These are phyloP conservation scores for Pontederia crassipes DNA, from an alignment of 176 grass and related monocot genomes.

Conservation along the genomic window DNA sequence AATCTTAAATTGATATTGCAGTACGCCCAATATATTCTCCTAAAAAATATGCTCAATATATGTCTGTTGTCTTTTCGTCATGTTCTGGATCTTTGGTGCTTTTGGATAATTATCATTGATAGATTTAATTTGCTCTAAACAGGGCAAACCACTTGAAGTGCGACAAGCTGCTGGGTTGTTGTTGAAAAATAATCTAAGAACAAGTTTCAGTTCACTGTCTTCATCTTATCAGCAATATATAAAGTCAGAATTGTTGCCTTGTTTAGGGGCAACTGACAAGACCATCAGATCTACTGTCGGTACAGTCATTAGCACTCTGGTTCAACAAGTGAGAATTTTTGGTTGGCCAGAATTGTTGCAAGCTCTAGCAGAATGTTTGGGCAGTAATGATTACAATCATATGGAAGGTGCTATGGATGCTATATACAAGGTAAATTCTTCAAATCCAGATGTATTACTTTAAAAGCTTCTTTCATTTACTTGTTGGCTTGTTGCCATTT, in stretches of 20 bases:
- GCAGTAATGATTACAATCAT: slow-evolving; percentile 78
- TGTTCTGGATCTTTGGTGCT: too few relatives aligned
- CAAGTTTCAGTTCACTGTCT: slow-evolving; percentile 54
- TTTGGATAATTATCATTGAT: too few relatives aligned
- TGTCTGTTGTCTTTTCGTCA: too few relatives aligned
- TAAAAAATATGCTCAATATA: too few relatives aligned
- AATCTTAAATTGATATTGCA: too few relatives aligned
- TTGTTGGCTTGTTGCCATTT: neutral
- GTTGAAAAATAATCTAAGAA: slow-evolving; percentile 69
- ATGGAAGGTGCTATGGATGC: slow-evolving; percentile 99
- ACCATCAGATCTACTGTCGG: slow-evolving; percentile 86
- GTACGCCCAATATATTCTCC: too few relatives aligned
- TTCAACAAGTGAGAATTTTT: slow-evolving; percentile 62
- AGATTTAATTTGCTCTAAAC: slow-evolving; percentile 16
- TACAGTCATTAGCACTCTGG: slow-evolving; percentile 81
- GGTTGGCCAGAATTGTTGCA: slow-evolving; percentile 90
- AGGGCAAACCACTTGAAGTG: slow-evolving; percentile 73
- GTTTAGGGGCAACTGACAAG: slow-evolving; percentile 65
- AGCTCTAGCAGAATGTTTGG: slow-evolving; percentile 69
- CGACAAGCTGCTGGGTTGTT: slow-evolving; percentile 90
- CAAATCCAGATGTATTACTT: neutral
- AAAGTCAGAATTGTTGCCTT: slow-evolving; percentile 71
- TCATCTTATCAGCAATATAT: slow-evolving; percentile 58
- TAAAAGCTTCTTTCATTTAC: neutral
- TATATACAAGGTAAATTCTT: slow-evolving; percentile 74